Conservation (phyloP, 306 rosid species). For the Begonia peltatifolia region DNA sequence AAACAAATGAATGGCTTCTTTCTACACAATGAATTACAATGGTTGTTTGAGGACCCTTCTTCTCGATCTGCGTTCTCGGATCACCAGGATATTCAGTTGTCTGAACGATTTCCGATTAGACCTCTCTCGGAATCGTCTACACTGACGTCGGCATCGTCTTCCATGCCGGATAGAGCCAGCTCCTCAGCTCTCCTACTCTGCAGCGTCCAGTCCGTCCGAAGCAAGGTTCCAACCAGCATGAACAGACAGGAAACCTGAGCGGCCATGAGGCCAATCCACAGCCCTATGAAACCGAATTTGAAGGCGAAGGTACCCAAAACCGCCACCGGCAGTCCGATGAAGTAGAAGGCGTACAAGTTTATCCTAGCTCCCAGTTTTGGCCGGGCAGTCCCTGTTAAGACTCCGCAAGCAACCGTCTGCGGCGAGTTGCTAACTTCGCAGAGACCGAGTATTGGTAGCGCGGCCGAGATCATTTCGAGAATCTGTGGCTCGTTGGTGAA, state of each 20-base stretch:
- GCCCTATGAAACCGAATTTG: constrained; percentile 45
- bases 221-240: constrained; percentile 48
- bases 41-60: too few species aligned
- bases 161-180: constrained; percentile 16
- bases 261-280: constrained; percentile 74
- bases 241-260: constrained; percentile 60
- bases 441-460: constrained; percentile 64
- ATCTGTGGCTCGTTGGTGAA: constrained; percentile 62
- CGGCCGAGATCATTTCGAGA: constrained; percentile 33
- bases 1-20: too few species aligned
- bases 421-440: constrained; percentile 70
- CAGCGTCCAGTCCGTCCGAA: constrained; percentile 66
- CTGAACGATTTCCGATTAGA: constrained; percentile 18
- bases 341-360: constrained; percentile 67
- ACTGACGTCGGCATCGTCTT: constrained; percentile 2
- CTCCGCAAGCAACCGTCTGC: constrained; percentile 76
- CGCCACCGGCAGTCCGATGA: constrained; percentile 65
- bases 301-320: constrained; percentile 31
- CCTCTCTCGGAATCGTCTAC: constrained; percentile 37
- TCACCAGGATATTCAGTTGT: constrained; percentile 10
- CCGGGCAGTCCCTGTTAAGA: constrained; percentile 58
- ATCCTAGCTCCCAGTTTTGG: constrained; percentile 72
- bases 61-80: too few species aligned
- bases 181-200: constrained; percentile 51
- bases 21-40: too few species aligned